These are phyloP conservation scores for Sporisorium sorghi DNA, from an alignment of 1,284 basidiomycete genomes.

Conservation along the genomic window DNA sequence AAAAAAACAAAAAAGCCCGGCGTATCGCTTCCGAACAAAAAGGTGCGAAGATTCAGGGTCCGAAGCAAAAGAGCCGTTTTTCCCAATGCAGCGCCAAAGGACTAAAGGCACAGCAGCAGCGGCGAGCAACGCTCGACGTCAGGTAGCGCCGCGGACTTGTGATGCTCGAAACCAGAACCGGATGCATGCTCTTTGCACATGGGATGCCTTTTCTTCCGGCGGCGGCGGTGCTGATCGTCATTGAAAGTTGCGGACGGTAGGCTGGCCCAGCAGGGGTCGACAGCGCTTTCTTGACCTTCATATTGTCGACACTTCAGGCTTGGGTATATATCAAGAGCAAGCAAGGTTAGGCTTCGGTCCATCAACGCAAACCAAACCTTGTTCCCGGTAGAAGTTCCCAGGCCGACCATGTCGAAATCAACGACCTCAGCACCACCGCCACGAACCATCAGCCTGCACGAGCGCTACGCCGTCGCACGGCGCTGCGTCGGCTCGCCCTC, in stretches of 20 bases:
- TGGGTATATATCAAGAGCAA: background rate
- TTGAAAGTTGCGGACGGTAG: too few relatives aligned
- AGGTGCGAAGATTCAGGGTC: too few relatives aligned
- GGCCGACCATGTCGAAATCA: slow-evolving; percentile 20
- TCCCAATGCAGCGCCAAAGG: background rate
- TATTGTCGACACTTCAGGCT: too few relatives aligned
- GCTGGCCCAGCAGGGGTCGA: too few relatives aligned
- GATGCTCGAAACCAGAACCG: background rate
- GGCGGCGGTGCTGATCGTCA: background rate
- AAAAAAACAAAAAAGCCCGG: too few relatives aligned
- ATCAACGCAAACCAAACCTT: too few relatives aligned
- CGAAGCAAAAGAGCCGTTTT: too few relatives aligned
- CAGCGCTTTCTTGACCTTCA: background rate
- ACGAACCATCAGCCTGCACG: slow-evolving; percentile 27
- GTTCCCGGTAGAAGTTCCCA: too few relatives aligned
- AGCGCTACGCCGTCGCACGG: slow-evolving; percentile 27
- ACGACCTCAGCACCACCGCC: background rate
- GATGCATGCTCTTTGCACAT: slow-evolving; percentile 1
- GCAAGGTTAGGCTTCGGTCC: background rate
- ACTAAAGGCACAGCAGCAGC: background rate
- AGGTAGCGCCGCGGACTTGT: slow-evolving; percentile 2
- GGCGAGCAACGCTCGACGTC: background rate
- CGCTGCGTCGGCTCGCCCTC: slow-evolving; percentile 24
- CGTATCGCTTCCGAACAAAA: too few relatives aligned
- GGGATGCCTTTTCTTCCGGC: background rate